A percentile compares a stretch with the other conserved stretches of the same genome.
These are phyloP conservation scores for Endoconidiophora polonica DNA, from an alignment of 2,329 filamentous ascomycete species.

Conservation along the genomic window DNA sequence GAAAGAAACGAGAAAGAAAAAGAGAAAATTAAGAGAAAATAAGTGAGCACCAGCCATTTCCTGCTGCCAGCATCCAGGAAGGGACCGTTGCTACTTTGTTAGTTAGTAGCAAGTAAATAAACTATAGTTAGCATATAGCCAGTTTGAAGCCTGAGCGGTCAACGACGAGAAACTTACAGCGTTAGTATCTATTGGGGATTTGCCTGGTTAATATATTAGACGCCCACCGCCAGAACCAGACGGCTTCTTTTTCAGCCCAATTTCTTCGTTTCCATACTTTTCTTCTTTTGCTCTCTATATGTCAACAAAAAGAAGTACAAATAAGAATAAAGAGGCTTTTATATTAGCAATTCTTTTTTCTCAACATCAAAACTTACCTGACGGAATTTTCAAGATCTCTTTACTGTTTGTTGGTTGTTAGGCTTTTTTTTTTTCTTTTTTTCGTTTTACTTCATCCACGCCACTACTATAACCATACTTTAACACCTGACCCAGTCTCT, in stretches of 20 bases:
- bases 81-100: too few relatives aligned
- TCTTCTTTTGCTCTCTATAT: not conserved
- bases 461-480: not conserved
- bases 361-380: not conserved
- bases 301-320: not conserved
- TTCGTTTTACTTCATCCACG: not conserved
- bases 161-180: not conserved
- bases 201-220: conserved; percentile 1
- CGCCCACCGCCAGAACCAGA: not conserved
- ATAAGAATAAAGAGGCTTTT: too few relatives aligned
- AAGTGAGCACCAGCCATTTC: not conserved
- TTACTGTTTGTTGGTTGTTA: not conserved
- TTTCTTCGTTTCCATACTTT: not conserved
- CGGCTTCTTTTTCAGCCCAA: not conserved
- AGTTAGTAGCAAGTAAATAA: too few relatives aligned
- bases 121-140: not conserved
- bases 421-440: not conserved
- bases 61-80: too few relatives aligned
- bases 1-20: conserved; percentile 2
- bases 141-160: not conserved
- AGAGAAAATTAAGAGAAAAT: not conserved
- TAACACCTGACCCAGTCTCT: not conserved
- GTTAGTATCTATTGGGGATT: not conserved
- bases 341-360: not conserved
- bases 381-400: not conserved